These are phyloP conservation scores for Raffaelea deltoideospora DNA, from an alignment of 2,329 filamentous ascomycete genomes.

Conservation along the genomic window DNA sequence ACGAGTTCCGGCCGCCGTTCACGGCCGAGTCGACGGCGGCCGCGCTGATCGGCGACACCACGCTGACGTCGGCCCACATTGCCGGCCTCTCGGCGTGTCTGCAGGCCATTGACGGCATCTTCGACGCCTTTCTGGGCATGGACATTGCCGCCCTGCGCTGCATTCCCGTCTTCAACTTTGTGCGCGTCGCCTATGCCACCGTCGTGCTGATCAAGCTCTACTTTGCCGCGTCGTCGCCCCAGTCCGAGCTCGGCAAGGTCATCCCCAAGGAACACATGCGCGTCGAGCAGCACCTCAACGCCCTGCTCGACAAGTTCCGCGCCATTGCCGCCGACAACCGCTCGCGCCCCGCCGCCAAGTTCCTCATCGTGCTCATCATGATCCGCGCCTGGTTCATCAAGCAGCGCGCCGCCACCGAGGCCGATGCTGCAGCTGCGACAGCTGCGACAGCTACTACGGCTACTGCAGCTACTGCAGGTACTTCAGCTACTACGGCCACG, in stretches of 20 bases:
- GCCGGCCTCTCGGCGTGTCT: slow-evolving; percentile 53
- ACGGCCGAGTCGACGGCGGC: slow-evolving; percentile 29
- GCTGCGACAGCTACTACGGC: not conserved
- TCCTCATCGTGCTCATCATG: slow-evolving; percentile 55
- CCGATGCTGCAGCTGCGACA: not conserved
- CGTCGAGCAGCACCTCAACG: slow-evolving; percentile 50
- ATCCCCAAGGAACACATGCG: slow-evolving; percentile 55
- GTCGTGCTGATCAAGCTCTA: slow-evolving; percentile 63
- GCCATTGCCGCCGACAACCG: slow-evolving; percentile 46
- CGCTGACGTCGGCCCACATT: slow-evolving; percentile 43
- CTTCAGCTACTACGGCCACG: not conserved
- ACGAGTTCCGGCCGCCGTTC: slow-evolving; percentile 34
- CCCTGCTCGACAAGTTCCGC: slow-evolving; percentile 53
- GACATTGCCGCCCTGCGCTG: slow-evolving; percentile 43
- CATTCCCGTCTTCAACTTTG: slow-evolving; percentile 55
- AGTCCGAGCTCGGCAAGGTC: slow-evolving; percentile 52
- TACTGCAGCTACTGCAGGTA: not conserved
- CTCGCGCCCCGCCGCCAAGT: slow-evolving; percentile 53
- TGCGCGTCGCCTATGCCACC: slow-evolving; percentile 55
- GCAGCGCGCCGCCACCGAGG: slow-evolving; percentile 10
- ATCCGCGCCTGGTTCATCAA: slow-evolving; percentile 54
- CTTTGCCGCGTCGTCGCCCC: slow-evolving; percentile 47
- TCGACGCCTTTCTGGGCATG: slow-evolving; percentile 50
- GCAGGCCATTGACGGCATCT: slow-evolving; percentile 47
- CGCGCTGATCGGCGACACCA: slow-evolving; percentile 22